Base-by-base conservation (phyloP, 257 asterid species). In the Mentha longifolia region DNA sequence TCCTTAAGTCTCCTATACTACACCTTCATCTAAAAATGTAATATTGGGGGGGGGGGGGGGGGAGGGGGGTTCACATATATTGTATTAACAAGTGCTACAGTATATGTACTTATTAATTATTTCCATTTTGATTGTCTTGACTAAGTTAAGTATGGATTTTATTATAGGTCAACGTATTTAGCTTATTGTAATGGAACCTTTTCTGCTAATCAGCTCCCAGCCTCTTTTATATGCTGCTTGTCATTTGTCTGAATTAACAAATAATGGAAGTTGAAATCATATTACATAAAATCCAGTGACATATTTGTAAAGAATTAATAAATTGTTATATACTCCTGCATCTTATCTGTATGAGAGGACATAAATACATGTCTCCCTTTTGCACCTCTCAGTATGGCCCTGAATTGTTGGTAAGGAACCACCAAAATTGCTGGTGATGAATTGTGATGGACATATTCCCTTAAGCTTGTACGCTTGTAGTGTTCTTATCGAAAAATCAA, bases 401-500 rank as follows among this genome's bases (percentile, higher is more conserved):
- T 6, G 73, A 37, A 54, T 67, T 11, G 25, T 35, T 68, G 30
- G 54, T 61, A 11, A 41, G 49, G 17, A 71, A 60, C 50, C 42
- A 49, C 61, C 28, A 33, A 61, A 35, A 49, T 20, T 22, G 35
- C 15, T 39, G 42, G 47, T 31, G 28, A 50, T 13, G 60, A 30
- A 65, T 60, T 39, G 43, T 6, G 43, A 9, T 39, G 10, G 56
- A 45, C 49, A 13, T 31, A 75, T 61, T 61, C 6, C 17, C 41
- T 56, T 50, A 35, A 42, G 73, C 67, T 58, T 51, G 14, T 55
- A 58, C 30, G 35, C 51, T 65, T 30, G 41, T 65, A 35, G 22
- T 65, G 68, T 59, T 62, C 65, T 67, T 39, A 35, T 55, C 74
- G 45, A 17, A 28, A 42, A 28, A 30, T 70, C 61, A 54, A n/a